Evolutionary conservation across 192 early-diverging fungal species (phyloP).

Genomic region (Coemansia sp.): DNA sequence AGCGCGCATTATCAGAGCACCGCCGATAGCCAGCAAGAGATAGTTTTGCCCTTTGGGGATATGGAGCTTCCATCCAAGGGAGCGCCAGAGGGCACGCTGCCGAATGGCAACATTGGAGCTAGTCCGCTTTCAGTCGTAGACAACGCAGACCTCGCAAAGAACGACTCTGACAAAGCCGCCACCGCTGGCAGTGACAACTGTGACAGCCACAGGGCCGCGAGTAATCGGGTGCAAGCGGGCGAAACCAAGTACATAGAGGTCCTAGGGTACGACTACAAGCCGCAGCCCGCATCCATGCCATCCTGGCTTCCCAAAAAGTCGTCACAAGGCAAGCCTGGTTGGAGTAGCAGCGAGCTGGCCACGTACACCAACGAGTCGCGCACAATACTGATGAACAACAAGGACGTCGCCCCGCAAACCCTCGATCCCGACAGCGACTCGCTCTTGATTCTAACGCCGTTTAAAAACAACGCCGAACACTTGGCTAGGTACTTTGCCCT

Average conservation of each 20-base stretch:
- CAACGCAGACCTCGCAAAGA: background rate
- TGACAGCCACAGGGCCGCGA: background rate
- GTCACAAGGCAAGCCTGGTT: background rate
- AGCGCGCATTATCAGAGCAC: background rate
- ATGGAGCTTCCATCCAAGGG: background rate
- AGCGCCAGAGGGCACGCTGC: background rate
- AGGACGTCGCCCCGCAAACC: conserved; percentile 25
- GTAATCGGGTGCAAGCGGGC: background rate
- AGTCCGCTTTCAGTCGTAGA: background rate
- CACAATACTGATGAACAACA: conserved; percentile 29
- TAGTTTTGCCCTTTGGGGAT: background rate
- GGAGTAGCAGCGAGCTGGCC: background rate
- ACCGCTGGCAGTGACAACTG: background rate
- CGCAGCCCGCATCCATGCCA: conserved; percentile 29
- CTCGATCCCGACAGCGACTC: conserved; percentile 36
- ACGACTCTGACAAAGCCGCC: background rate
- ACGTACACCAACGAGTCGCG: conserved; percentile 26
- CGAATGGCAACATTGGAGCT: background rate
- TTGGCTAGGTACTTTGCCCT: conserved; percentile 63
- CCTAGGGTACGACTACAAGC: conserved; percentile 26
- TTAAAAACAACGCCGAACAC: conserved; percentile 61
- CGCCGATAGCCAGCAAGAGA: background rate
- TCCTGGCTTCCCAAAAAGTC: conserved; percentile 36
- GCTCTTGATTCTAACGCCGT: conserved; percentile 64
- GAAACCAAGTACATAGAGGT: conserved; percentile 31